phyloP scores from a whole-genome alignment of 495 filamentous ascomycete genomes.

The Neurospora intermedia region DNA sequence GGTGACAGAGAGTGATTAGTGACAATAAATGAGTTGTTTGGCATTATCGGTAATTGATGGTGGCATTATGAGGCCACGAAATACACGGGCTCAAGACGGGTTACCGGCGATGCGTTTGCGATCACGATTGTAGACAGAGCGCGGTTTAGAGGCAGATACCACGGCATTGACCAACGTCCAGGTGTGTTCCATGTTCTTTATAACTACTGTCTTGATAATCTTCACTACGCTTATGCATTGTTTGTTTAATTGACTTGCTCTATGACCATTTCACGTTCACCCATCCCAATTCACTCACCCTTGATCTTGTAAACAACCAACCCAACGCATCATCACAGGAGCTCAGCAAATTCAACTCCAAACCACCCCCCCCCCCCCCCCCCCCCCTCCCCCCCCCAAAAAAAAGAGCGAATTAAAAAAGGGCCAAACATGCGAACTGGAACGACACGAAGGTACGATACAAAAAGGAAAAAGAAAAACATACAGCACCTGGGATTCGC shows the following conservation, averaged over 20 bases:
- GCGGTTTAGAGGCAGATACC: not conserved
- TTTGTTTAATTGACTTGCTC: not conserved
- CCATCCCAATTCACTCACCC: not conserved
- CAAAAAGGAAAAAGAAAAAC: constrained; percentile 4
- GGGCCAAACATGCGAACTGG: too few relatives aligned
- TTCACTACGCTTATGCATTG: not conserved
- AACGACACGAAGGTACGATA: too few relatives aligned
- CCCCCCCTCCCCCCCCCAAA: too few relatives aligned
- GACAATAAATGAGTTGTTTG: too few relatives aligned
- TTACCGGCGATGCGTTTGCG: not conserved
- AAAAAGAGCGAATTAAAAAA: too few relatives aligned
- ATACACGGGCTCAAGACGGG: not conserved
- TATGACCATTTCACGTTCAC: not conserved
- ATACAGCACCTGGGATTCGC: constrained; percentile 20
- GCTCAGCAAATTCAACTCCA: too few relatives aligned
- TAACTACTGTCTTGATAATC: not conserved
- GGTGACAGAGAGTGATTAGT: too few relatives aligned
- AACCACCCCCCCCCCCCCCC: too few relatives aligned
- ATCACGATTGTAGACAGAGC: not conserved
- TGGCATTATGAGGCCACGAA: too few relatives aligned
- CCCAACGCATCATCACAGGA: not conserved
- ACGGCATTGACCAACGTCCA: not conserved
- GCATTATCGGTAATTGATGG: too few relatives aligned
- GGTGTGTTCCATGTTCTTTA: not conserved
- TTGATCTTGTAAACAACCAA: not conserved